Percentiles rank a stretch among this genome's conserved stretches.
Evolutionary conservation across 345 rosid genomes (phyloP).

Genomic region (Acer campestre): DNA sequence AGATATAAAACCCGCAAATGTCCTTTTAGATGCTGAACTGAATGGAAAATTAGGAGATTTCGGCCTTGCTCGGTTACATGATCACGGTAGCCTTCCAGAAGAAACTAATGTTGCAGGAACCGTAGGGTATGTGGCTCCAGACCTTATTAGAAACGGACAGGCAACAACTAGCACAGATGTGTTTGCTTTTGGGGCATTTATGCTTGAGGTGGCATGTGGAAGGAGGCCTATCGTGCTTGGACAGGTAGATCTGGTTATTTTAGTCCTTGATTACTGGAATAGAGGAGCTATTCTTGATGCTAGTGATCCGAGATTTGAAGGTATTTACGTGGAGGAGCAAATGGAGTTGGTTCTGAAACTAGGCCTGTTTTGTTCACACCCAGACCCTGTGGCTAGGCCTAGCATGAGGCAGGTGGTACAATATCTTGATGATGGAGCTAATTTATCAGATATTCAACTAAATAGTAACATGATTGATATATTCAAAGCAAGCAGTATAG

Average conservation of each 20-base stretch:
- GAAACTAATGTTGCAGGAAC: slow-evolving; percentile 48
- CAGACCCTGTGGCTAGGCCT: slow-evolving; percentile 21
- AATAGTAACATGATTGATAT: neutral
- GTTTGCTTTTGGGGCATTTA: slow-evolving; percentile 42
- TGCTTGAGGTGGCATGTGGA: slow-evolving; percentile 51
- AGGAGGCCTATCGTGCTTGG: slow-evolving; percentile 34
- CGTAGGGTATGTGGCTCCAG: slow-evolving; percentile 45
- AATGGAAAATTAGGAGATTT: slow-evolving; percentile 50
- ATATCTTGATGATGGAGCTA: slow-evolving; percentile 37
- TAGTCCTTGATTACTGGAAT: slow-evolving; percentile 41
- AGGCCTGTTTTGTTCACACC: slow-evolving; percentile 37
- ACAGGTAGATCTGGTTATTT: slow-evolving; percentile 30
- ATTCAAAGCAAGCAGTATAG: neutral
- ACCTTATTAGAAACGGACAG: slow-evolving; percentile 40
- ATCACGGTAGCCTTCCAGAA: slow-evolving; percentile 40
- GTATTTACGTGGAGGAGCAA: slow-evolving; percentile 33
- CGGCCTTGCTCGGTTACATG: slow-evolving; percentile 41
- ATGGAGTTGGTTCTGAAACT: slow-evolving; percentile 36
- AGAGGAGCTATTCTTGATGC: slow-evolving; percentile 35
- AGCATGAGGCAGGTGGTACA: slow-evolving; percentile 39
- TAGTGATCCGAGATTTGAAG: slow-evolving; percentile 30
- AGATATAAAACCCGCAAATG: slow-evolving; percentile 46
- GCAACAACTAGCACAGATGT: slow-evolving; percentile 45
- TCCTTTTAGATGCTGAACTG: slow-evolving; percentile 36
- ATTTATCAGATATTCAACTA: slow-evolving; percentile 12